Percentiles rank a stretch among this genome's conserved stretches.
phyloP scores from a whole-genome alignment of 75 land plant genomes.

The Cryptomeria japonica region DNA sequence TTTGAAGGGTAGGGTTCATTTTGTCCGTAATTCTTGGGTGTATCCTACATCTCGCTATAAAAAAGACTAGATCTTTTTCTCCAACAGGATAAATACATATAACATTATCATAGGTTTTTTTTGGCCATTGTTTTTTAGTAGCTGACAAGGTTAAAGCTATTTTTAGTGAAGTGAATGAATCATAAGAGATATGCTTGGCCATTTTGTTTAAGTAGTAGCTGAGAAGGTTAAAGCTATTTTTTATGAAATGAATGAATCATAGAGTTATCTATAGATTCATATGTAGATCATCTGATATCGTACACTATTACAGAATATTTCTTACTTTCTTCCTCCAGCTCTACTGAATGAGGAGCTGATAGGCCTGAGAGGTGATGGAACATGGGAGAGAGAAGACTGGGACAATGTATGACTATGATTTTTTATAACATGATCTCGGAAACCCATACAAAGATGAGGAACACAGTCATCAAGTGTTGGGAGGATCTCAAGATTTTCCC shows the following conservation, averaged over 20 bases:
- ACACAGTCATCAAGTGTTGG: conserved; percentile 35
- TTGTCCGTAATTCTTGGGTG: conserved; percentile 13
- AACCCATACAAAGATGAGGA: conserved; percentile 30
- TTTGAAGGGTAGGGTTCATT: conserved; percentile 7
- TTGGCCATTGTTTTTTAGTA: no score
- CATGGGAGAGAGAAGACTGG: no score
- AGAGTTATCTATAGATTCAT: conserved; percentile 44
- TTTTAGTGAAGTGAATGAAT: background rate
- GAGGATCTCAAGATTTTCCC: conserved; percentile 37
- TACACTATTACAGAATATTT: no score
- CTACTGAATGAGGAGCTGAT: conserved; percentile 48
- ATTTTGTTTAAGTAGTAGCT: no score
- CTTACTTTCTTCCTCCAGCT: no score
- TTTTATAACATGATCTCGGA: conserved; percentile 52
- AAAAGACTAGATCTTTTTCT: background rate
- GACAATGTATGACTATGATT: background rate
- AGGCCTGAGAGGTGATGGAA: no score
- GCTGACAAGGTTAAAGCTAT: no score
- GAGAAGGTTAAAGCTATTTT: no score
- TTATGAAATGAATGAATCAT: background rate
- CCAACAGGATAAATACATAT: background rate
- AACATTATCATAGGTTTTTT: background rate
- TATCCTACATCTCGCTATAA: background rate
- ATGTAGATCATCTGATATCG: no score
- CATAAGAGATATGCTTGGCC: background rate